Conservation (phyloP, 2,329 filamentous ascomycete species). For the Colletotrichum chrysophilum region DNA sequence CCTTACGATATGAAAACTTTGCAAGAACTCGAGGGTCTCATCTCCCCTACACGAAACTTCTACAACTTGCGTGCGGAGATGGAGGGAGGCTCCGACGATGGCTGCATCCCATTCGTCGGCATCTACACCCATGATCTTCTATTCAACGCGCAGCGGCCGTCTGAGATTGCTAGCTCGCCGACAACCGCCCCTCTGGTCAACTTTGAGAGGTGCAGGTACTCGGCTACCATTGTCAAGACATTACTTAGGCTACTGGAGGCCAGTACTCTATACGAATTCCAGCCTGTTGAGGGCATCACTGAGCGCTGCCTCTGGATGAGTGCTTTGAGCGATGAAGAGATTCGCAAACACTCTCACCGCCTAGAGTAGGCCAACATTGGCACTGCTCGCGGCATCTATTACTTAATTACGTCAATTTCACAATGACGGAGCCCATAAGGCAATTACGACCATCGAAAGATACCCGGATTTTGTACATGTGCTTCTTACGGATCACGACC, state of each 20-base stretch:
- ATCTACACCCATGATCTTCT: slow-evolving; percentile 85
- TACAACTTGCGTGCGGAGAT: slow-evolving; percentile 79
- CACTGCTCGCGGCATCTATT: background rate
- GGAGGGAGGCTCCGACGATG: slow-evolving; percentile 71
- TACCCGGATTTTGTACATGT: background rate
- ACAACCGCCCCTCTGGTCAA: slow-evolving; percentile 75
- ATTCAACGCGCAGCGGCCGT: slow-evolving; percentile 80
- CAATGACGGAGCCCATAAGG: background rate
- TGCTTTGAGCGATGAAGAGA: slow-evolving; percentile 77
- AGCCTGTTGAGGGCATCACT: slow-evolving; percentile 76
- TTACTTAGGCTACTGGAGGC: slow-evolving; percentile 80
- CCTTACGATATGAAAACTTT: slow-evolving; percentile 69
- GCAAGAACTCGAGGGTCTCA: slow-evolving; percentile 71
- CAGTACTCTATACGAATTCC: slow-evolving; percentile 75
- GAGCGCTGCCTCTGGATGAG: slow-evolving; percentile 88
- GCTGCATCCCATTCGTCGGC: slow-evolving; percentile 84
- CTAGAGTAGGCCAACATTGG: slow-evolving; percentile 43
- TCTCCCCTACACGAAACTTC: slow-evolving; percentile 81
- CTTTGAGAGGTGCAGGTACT: slow-evolving; percentile 81
- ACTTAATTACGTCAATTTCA: background rate
- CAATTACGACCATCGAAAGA: background rate
- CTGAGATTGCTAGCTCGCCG: slow-evolving; percentile 73
- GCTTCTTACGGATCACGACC: slow-evolving; percentile 1
- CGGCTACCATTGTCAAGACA: slow-evolving; percentile 80
- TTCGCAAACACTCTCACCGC: slow-evolving; percentile 58